These are phyloP conservation scores for Pichia inconspicua DNA, from an alignment of 1,139 yeast genomes.

Conservation along the genomic window DNA sequence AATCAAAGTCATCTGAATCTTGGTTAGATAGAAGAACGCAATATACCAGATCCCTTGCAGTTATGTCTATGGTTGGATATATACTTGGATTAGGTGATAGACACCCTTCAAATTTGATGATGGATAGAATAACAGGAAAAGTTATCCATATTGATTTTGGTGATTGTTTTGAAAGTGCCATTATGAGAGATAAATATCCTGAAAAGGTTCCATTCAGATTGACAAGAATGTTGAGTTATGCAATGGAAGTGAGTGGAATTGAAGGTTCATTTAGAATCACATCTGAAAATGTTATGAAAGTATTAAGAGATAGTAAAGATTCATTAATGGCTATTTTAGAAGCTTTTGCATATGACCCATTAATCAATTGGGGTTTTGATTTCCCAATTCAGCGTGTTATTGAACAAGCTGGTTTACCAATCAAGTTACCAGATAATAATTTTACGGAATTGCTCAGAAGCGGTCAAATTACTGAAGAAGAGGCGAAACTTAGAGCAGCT, in stretches of 20 bases:
- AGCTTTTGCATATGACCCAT: constrained; percentile 97
- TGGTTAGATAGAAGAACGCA: constrained; percentile 98
- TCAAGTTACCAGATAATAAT: constrained; percentile 54
- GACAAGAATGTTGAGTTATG: constrained; percentile 94
- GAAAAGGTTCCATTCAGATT: constrained; percentile 97
- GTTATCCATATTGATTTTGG: constrained; percentile 98
- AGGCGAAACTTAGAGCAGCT: constrained; percentile 60
- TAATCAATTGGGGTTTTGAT: constrained; percentile 98
- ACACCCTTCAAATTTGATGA: constrained; percentile 95
- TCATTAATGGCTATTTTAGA: constrained; percentile 96
- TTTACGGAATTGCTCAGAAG: constrained; percentile 61
- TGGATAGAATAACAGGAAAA: constrained; percentile 89
- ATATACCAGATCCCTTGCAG: constrained; percentile 91
- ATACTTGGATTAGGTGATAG: constrained; percentile 95
- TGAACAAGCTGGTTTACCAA: constrained; percentile 52
- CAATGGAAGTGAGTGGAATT: constrained; percentile 98
- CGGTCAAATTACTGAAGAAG: constrained; percentile 71
- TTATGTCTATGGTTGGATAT: constrained; percentile 98
- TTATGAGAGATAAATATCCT: constrained; percentile 90
- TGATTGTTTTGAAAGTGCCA: constrained; percentile 98
- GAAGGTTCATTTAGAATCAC: constrained; percentile 97
- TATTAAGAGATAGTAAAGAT: constrained; percentile 85
- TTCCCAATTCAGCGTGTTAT: constrained; percentile 75
- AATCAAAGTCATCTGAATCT: constrained; percentile 91
- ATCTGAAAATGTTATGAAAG: constrained; percentile 95